phyloP scores from a whole-genome alignment of 2,329 filamentous ascomycete species.

The Ophiostoma ips region DNA sequence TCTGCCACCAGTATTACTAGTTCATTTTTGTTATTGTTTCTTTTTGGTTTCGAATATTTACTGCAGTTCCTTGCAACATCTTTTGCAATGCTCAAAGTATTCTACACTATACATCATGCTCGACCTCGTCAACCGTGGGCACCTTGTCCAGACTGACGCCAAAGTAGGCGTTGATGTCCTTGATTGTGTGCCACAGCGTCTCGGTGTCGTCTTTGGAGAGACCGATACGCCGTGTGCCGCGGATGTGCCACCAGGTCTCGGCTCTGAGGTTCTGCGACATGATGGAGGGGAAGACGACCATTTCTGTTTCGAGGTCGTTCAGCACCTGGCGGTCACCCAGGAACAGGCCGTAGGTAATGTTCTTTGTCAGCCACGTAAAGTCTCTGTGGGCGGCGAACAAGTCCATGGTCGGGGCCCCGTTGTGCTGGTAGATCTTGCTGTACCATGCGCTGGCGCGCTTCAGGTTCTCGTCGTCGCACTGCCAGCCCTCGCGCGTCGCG shows the following conservation, averaged over 20 bases:
- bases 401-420: slow-evolving; percentile 24
- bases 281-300: slow-evolving; percentile 39
- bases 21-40: too few relatives aligned
- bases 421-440: slow-evolving; percentile 39
- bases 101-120: slow-evolving; percentile 15
- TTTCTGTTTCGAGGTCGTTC: slow-evolving; percentile 38
- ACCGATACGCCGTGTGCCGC: slow-evolving; percentile 34
- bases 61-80: too few relatives aligned
- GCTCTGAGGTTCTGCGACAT: slow-evolving; percentile 41
- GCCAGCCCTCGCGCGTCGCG: slow-evolving; percentile 41
- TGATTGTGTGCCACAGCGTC: slow-evolving; percentile 15
- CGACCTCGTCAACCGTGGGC: slow-evolving; percentile 18
- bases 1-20: too few relatives aligned
- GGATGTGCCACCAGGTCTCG: slow-evolving; percentile 42
- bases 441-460: slow-evolving; percentile 41
- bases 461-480: slow-evolving; percentile 40
- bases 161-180: slow-evolving; percentile 15
- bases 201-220: slow-evolving; percentile 31
- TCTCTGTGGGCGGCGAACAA: slow-evolving; percentile 25
- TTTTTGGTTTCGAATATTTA: not conserved
- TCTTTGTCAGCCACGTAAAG: slow-evolving; percentile 34
- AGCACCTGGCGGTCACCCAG: slow-evolving; percentile 41
- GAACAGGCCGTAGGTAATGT: slow-evolving; percentile 46
- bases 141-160: slow-evolving; percentile 16
- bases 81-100: too few relatives aligned